Conservation (phyloP, 805 yeast species). For the Phaffomyces opuntiae region DNA sequence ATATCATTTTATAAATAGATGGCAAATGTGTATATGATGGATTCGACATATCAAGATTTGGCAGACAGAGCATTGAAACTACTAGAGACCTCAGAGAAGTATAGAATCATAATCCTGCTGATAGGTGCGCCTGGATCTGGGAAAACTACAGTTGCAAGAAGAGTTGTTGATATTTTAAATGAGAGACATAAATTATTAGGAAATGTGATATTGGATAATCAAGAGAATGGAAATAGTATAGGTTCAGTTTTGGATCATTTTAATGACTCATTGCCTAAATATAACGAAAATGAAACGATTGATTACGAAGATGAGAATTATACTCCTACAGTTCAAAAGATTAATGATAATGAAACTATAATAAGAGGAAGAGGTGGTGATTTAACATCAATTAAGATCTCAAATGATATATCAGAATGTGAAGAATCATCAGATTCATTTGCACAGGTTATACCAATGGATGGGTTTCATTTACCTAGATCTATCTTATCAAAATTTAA, state of each 20-base stretch:
- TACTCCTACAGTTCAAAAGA: conserved; percentile 9
- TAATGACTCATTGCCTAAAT: conserved; percentile 9
- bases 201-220: neutral
- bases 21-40: conserved; percentile 19
- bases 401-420: neutral
- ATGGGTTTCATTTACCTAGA: conserved; percentile 67
- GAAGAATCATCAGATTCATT: conserved; percentile 10
- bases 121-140: conserved; percentile 87
- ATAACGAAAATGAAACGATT: conserved; percentile 1
- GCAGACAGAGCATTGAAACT: conserved; percentile 26
- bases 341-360: conserved; percentile 5
- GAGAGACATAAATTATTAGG: conserved; percentile 18
- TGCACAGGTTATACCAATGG: conserved; percentile 59
- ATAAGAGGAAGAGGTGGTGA: conserved; percentile 22
- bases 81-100: conserved; percentile 22
- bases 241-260: conserved; percentile 1
- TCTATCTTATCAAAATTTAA: conserved; percentile 38
- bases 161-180: conserved; percentile 38
- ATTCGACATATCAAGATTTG: conserved; percentile 24
- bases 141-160: conserved; percentile 57
- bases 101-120: conserved; percentile 49
- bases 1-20: neutral
- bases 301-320: conserved; percentile 17
- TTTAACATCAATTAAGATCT: conserved; percentile 17
- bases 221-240: neutral